These are phyloP conservation scores for Candida saitoana DNA, from an alignment of 805 yeast genomes.

Conservation along the genomic window DNA sequence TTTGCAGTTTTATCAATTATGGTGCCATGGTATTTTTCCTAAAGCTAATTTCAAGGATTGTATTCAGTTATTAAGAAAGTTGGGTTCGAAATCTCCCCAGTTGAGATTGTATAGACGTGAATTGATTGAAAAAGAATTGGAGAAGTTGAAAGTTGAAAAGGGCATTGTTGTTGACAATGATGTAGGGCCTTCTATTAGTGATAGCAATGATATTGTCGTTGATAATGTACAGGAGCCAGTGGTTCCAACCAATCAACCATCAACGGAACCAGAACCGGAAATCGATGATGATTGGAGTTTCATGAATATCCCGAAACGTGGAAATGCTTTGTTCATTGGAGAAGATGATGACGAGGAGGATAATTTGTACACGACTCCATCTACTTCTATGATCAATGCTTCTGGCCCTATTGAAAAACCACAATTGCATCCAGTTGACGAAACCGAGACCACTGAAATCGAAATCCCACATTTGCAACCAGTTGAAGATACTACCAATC, in stretches of 20 bases:
- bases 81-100: constrained; percentile 42
- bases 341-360: constrained; percentile 18
- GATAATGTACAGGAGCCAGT: not conserved
- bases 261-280: constrained; percentile 5
- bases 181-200: not conserved
- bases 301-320: constrained; percentile 15
- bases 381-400: not conserved
- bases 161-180: constrained; percentile 31
- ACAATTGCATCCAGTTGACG: constrained; percentile 2
- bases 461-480: constrained; percentile 4
- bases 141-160: constrained; percentile 23
- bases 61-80: constrained; percentile 46
- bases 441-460: not conserved
- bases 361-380: constrained; percentile 4
- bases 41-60: constrained; percentile 76
- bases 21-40: constrained; percentile 61
- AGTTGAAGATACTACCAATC: not conserved
- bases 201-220: constrained; percentile 1
- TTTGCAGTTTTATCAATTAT: constrained; percentile 40
- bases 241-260: not conserved
- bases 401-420: constrained; percentile 1
- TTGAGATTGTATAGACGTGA: constrained; percentile 30
- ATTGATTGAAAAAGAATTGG: constrained; percentile 24
- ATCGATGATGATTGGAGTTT: constrained; percentile 31
- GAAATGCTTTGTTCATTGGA: constrained; percentile 26